Base-by-base conservation (phyloP, 202 grass and related monocot genomes). In the Panicum virgatum region DNA sequence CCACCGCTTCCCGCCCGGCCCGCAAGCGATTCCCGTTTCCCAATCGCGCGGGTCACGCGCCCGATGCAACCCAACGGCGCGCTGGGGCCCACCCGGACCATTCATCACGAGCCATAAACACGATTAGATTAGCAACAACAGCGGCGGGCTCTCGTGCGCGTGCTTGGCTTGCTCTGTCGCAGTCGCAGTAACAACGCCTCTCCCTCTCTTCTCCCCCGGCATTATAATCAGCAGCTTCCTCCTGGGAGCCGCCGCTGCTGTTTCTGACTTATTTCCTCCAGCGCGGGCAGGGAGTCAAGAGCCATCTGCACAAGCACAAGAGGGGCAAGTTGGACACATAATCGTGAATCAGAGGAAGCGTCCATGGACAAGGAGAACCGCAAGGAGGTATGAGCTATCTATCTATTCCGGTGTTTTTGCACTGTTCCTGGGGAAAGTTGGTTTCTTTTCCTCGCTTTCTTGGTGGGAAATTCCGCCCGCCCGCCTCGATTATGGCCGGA, bases 361-460 rank as follows among this genome's bases (percentile, higher is more conserved):
- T 63, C 80, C 81, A 91, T 88, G 89, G 89, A n/a, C n/a, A n/a
- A n/a, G n/a, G n/a, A 88, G 81, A 88, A 66, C 62, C 85, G 81
- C 84, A 91, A 88, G 61, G 85, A 88, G 89, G 85, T 87, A 66
- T 20, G 80, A 29, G 12, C 57, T 58, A 2, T 39, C 43, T 75
- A 25, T 34, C 2, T 37, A 8, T 25, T 88, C 20, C 37, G 0
- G 9, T 20, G 18, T 34, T 34, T 4, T 34, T 34, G 5, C 76
- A 52, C 45, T 36, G 44, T 63, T 22, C 5, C 10, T 25, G 51
- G 51, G 51, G 51, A 8, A 57, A 74, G 12, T 23, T 5, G 0
- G 3, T 36, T 36, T 2, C 18, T 38, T 13, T n/a, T 12, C 40
- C 40, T 42, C 62, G 8, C 22, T 10, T 74, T 42, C 34, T 58